These are phyloP conservation scores for Ophiosphaerella narmari DNA, from an alignment of 2,329 filamentous ascomycete genomes.

Conservation along the genomic window DNA sequence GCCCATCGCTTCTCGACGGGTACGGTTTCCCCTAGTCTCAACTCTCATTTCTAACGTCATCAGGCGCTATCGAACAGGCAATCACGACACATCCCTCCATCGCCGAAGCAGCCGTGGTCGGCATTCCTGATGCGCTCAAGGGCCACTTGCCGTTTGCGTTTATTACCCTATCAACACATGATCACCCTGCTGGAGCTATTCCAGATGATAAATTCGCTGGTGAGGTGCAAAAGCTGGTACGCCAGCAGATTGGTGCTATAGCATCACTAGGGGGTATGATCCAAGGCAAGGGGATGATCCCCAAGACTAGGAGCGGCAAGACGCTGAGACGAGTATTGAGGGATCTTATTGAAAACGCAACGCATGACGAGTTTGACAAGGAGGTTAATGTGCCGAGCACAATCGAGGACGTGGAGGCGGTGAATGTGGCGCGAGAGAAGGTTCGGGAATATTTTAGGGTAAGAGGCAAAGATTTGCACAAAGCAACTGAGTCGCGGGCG, in stretches of 20 bases:
- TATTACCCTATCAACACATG: slow-evolving; percentile 63
- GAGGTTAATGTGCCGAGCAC: slow-evolving; percentile 78
- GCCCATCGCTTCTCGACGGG: slow-evolving; percentile 89
- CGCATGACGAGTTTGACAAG: slow-evolving; percentile 72
- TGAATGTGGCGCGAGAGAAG: slow-evolving; percentile 73
- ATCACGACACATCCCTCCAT: slow-evolving; percentile 79
- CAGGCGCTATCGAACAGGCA: slow-evolving; percentile 87
- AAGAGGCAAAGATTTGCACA: slow-evolving; percentile 45
- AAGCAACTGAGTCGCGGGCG: slow-evolving; percentile 45
- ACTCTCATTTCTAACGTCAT: background rate
- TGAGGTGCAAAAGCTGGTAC: slow-evolving; percentile 74
- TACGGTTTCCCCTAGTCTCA: slow-evolving; percentile 46
- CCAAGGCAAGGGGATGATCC: slow-evolving; percentile 83
- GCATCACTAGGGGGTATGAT: slow-evolving; percentile 85
- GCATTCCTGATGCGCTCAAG: slow-evolving; percentile 83
- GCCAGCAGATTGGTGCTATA: slow-evolving; percentile 83
- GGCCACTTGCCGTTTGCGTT: slow-evolving; percentile 93
- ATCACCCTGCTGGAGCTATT: slow-evolving; percentile 58
- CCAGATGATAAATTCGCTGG: slow-evolving; percentile 55
- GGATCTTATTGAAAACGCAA: slow-evolving; percentile 82
- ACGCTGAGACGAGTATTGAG: slow-evolving; percentile 80
- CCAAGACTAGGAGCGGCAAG: slow-evolving; percentile 91
- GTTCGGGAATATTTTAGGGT: slow-evolving; percentile 75
- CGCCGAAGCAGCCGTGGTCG: slow-evolving; percentile 83
- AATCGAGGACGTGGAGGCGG: slow-evolving; percentile 77